These are phyloP conservation scores for Neonectria hederae DNA, from an alignment of 2,329 filamentous ascomycete genomes.

Conservation along the genomic window DNA sequence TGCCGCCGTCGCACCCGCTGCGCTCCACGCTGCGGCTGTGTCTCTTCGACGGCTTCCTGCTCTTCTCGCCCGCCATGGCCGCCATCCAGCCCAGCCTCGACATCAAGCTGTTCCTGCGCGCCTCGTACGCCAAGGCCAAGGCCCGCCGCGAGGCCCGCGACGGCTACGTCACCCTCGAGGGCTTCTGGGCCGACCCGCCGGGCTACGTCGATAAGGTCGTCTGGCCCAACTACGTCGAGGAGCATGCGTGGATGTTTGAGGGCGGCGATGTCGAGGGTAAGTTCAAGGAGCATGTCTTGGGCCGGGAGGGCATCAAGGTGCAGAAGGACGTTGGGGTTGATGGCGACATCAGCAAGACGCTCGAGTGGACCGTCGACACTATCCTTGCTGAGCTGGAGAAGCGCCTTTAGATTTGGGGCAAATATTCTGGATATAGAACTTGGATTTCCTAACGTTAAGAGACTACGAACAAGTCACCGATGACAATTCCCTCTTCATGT, in stretches of 20 bases:
- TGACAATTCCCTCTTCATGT: neutral
- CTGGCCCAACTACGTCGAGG: constrained; percentile 90
- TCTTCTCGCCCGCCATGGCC: constrained; percentile 71
- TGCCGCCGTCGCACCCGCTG: constrained; percentile 54
- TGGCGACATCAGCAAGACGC: constrained; percentile 67
- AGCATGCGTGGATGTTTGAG: constrained; percentile 84
- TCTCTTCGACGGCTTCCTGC: constrained; percentile 87
- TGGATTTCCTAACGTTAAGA: neutral
- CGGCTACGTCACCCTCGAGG: constrained; percentile 84
- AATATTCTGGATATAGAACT: neutral
- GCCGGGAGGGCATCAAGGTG: constrained; percentile 57
- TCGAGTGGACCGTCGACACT: constrained; percentile 75
- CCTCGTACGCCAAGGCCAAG: constrained; percentile 71
- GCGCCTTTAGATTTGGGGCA: constrained; percentile 21
- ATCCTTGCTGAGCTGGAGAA: constrained; percentile 61
- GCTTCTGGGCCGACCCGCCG: constrained; percentile 94
- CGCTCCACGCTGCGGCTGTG: constrained; percentile 61
- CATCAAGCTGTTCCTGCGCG: constrained; percentile 80
- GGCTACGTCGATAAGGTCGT: constrained; percentile 95
- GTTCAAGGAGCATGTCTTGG: constrained; percentile 58
- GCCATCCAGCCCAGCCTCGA: constrained; percentile 72
- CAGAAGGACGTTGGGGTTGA: constrained; percentile 59
- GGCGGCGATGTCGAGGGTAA: constrained; percentile 71
- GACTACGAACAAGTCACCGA: neutral
- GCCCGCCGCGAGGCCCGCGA: constrained; percentile 72